A percentile compares a stretch with the other conserved stretches of the same genome.
These are phyloP conservation scores for Leptographium flavum DNA, from an alignment of 2,329 filamentous ascomycete genomes.

Conservation along the genomic window DNA sequence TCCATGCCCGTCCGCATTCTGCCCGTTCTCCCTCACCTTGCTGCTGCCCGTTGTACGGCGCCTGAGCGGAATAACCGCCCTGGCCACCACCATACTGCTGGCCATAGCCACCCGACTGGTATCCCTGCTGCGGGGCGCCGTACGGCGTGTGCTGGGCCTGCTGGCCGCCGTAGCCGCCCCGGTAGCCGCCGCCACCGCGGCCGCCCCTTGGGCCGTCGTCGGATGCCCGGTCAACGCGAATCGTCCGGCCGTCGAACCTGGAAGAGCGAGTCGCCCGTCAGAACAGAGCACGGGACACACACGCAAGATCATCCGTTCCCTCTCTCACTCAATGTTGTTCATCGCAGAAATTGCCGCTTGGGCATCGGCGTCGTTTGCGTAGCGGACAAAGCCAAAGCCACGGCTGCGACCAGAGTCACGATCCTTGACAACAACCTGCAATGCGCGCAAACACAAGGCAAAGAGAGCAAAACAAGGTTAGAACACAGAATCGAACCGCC, in stretches of 20 bases:
- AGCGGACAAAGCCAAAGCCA: conserved; percentile 94
- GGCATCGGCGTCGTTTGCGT: conserved; percentile 60
- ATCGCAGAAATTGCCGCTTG: conserved; percentile 62
- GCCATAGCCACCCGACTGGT: conserved; percentile 24
- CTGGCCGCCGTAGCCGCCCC: conserved; percentile 19
- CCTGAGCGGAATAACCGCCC: conserved; percentile 22
- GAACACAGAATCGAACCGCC: conserved; percentile 5
- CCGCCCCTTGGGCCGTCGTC: conserved; percentile 56
- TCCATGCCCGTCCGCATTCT: too few relatives aligned
- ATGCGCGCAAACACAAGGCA: not conserved
- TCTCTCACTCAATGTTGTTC: conserved; percentile 78
- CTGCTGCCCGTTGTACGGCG: conserved; percentile 26
- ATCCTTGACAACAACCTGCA: conserved; percentile 90
- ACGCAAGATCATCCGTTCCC: conserved; percentile 2
- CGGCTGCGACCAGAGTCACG: conserved; percentile 92
- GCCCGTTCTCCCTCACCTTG: too few relatives aligned
- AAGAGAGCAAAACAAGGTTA: conserved; percentile 2
- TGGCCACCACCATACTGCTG: conserved; percentile 28
- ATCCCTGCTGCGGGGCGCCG: conserved; percentile 18
- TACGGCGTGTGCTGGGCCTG: conserved; percentile 22
- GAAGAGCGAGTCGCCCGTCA: conserved; percentile 9
- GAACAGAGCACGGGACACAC: not conserved
- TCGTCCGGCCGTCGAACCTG: conserved; percentile 86
- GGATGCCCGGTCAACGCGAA: conserved; percentile 91
- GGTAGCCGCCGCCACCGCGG: conserved; percentile 24